These are phyloP conservation scores for Brettanomyces bruxellensis DNA, from an alignment of 805 yeast genomes.

Conservation along the genomic window DNA sequence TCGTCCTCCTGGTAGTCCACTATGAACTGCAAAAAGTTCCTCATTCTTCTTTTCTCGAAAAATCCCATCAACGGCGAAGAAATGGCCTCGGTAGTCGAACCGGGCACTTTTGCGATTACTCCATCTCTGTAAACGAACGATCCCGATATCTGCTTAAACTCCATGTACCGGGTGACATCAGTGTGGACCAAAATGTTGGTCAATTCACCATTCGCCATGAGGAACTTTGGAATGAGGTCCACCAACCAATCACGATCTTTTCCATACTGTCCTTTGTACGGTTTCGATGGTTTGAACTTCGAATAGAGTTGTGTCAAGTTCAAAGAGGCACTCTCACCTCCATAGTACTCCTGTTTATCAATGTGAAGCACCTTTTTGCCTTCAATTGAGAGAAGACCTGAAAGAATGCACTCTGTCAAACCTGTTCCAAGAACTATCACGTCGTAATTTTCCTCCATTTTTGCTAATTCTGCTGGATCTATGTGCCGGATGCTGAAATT, in stretches of 20 bases:
- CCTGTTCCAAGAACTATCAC: conserved; percentile 93
- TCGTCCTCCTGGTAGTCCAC: conserved; percentile 75
- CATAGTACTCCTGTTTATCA: conserved; percentile 93
- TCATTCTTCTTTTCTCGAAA: conserved; percentile 93
- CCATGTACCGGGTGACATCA: conserved; percentile 90
- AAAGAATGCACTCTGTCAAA: conserved; percentile 91
- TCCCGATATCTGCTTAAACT: conserved; percentile 94
- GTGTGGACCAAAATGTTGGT: conserved; percentile 94
- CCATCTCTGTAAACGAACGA: conserved; percentile 89
- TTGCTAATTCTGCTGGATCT: not conserved
- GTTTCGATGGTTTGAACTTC: conserved; percentile 79
- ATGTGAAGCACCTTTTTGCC: conserved; percentile 96
- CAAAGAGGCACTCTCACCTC: conserved; percentile 86
- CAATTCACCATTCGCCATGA: conserved; percentile 96
- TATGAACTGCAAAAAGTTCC: conserved; percentile 82
- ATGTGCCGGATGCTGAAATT: no score
- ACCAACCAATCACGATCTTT: conserved; percentile 97
- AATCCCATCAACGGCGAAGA: conserved; percentile 90
- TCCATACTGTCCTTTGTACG: conserved; percentile 65
- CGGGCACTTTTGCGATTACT: conserved; percentile 88
- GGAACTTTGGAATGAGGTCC: conserved; percentile 90
- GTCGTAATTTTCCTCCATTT: conserved; percentile 94
- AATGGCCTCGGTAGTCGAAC: conserved; percentile 86
- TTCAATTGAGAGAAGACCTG: conserved; percentile 92
- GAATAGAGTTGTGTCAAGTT: conserved; percentile 63